Percentiles rank a stretch among this genome's conserved stretches.
phyloP scores from a whole-genome alignment of 306 rosid species.

The Calophaca sinica region DNA sequence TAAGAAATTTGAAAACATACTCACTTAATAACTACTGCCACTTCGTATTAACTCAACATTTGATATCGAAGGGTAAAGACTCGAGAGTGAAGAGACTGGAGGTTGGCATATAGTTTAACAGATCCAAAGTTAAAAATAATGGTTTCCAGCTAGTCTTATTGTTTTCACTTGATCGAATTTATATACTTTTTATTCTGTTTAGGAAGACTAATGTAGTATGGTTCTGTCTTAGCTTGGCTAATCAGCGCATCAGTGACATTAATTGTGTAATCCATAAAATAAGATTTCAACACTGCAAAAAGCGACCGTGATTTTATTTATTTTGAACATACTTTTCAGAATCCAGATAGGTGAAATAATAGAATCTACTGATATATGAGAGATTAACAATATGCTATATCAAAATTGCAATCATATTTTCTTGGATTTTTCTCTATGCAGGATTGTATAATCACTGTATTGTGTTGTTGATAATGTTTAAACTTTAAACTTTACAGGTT shows the following conservation, averaged over 20 bases:
- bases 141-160: background rate
- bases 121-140: constrained; percentile 29
- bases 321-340: background rate
- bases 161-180: background rate
- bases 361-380: constrained; percentile 14
- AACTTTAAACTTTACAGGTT: constrained; percentile 69
- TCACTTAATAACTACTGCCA: background rate
- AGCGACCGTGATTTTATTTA: constrained; percentile 17
- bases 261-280: constrained; percentile 12
- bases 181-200: background rate
- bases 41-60: constrained; percentile 37
- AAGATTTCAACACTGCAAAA: background rate
- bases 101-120: constrained; percentile 18
- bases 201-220: background rate
- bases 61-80: constrained; percentile 6
- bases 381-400: constrained; percentile 20
- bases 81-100: constrained; percentile 10
- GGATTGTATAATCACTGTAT: constrained; percentile 29
- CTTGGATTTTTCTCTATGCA: background rate
- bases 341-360: constrained; percentile 16
- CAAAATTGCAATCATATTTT: background rate
- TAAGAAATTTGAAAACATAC: constrained; percentile 27
- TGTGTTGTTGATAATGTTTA: constrained; percentile 49
- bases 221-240: background rate
- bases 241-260: background rate